Evolutionary conservation across 345 rosid species (phyloP).

Genomic region (sweet orange (Citrus sinensis)): DNA sequence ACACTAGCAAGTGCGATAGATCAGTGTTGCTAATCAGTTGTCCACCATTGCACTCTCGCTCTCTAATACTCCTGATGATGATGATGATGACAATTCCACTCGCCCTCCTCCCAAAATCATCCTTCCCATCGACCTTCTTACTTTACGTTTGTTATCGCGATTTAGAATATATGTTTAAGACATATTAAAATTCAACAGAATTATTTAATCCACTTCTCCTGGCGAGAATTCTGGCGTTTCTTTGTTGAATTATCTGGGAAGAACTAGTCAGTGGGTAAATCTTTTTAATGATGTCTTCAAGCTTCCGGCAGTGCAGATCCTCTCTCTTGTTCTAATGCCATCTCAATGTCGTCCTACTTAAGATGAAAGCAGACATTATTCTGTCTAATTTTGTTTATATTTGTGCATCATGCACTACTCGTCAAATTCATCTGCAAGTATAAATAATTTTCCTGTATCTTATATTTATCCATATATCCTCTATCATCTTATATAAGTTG

Average conservation of each 20-base stretch:
- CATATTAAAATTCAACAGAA: not conserved
- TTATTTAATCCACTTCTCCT: not conserved
- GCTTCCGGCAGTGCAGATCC: not conserved
- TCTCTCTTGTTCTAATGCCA: not conserved
- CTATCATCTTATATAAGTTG: not conserved
- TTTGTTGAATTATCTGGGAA: not conserved
- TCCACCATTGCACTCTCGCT: constrained; percentile 61
- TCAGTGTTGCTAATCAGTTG: constrained; percentile 73
- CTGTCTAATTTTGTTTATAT: not conserved
- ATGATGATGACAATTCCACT: constrained; percentile 32
- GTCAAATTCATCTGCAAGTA: not conserved
- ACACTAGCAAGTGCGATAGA: constrained; percentile 55
- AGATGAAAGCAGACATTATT: not conserved
- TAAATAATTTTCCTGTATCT: not conserved
- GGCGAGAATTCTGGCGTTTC: not conserved
- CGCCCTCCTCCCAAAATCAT: constrained; percentile 61
- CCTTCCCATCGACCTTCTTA: constrained; percentile 56
- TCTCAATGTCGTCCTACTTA: not conserved
- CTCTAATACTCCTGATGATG: constrained; percentile 25
- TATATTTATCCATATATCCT: not conserved
- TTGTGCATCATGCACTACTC: not conserved
- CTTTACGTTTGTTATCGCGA: not conserved
- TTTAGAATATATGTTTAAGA: not conserved
- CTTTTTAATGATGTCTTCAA: not conserved
- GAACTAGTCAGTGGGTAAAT: not conserved